Base-by-base conservation (phyloP, 202 grass and related monocot species). In the Carex sylvatica region DNA sequence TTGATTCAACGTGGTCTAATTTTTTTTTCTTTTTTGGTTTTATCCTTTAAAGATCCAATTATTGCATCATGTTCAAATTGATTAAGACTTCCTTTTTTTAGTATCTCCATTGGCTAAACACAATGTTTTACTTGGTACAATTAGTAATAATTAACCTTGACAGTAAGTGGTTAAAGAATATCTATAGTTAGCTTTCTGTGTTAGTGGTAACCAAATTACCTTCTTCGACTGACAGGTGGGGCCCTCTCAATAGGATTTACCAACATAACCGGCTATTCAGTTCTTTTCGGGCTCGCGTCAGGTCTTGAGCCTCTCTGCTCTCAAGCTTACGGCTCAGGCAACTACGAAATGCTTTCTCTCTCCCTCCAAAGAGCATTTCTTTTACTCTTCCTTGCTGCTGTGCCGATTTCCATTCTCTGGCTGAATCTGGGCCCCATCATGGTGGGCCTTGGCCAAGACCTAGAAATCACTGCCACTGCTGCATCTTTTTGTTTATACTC, bases 241-340 rank as follows among this genome's bases (percentile, higher is more conserved):
- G 95, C 92, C 52, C 90, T 98, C 2, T 93, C 95, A 53, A 93
- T 98, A 83, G 95, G 95, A 1, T 93, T 98, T 60, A 98, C 92
- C 20, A 98, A 98, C 90, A 98, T 98, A 78, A 98, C 95, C 0
- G 95, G 95, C 23, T 93, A 94, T 84, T 94, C 92, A 65, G 92
- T 98, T 47, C 84, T 98, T 6, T 94, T 98, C 79, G 95, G 95
- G 36, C 92, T 98, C 1, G 95, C 95, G 0, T 94, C 95, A 0
- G 95, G 92, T 2, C 85, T 98, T 1, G 95, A 98, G 79, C 95
- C 95, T 4, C 86, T 98, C 0, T 98, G 95, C 60, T 79, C 90
- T 8, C 92, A 98, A 85, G 90, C 95, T 14, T 98, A 89, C 68
- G 95, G 95, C 0, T 98, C 95, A 15, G 67, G 88, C 35, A 98